Percentiles rank a stretch among this genome's conserved stretches.
Conservation (phyloP, 208 protist species). For the Leishmania amazonensis region DNA sequence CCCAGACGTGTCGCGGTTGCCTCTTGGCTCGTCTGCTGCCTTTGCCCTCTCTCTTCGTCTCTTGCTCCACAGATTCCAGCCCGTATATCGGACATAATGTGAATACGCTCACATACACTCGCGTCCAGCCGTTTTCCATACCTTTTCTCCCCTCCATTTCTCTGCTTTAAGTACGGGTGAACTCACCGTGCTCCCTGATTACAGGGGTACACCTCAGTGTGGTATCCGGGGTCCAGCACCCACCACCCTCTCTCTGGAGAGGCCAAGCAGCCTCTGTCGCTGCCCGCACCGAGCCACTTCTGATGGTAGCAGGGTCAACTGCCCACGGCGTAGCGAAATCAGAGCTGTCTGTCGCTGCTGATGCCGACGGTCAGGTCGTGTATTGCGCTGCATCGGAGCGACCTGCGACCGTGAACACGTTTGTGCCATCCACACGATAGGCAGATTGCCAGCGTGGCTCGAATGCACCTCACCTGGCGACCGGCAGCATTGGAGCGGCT, state of each 20-base stretch:
- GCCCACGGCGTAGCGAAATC: background rate
- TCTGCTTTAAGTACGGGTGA: background rate
- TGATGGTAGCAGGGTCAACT: background rate
- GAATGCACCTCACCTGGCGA: background rate
- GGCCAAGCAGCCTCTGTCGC: background rate
- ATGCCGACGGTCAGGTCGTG: background rate
- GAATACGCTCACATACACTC: background rate
- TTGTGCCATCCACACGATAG: background rate
- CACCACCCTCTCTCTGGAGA: background rate
- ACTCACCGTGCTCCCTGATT: background rate
- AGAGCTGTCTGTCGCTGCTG: background rate
- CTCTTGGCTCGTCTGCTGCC: background rate
- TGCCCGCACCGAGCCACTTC: background rate
- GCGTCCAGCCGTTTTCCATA: background rate
- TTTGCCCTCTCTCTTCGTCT: background rate
- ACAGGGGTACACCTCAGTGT: background rate
- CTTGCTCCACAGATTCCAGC: background rate
- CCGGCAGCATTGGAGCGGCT: background rate
- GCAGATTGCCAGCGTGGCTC: background rate
- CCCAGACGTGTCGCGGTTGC: background rate
- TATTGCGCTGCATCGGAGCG: background rate
- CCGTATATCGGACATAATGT: background rate
- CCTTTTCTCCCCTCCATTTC: background rate
- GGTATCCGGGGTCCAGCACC: background rate
- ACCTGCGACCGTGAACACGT: background rate